Evolutionary conservation across 805 yeast species (phyloP), one percentile per base, ranked within the genome.

Genomic region (Brettanomyces nanus): DNA sequence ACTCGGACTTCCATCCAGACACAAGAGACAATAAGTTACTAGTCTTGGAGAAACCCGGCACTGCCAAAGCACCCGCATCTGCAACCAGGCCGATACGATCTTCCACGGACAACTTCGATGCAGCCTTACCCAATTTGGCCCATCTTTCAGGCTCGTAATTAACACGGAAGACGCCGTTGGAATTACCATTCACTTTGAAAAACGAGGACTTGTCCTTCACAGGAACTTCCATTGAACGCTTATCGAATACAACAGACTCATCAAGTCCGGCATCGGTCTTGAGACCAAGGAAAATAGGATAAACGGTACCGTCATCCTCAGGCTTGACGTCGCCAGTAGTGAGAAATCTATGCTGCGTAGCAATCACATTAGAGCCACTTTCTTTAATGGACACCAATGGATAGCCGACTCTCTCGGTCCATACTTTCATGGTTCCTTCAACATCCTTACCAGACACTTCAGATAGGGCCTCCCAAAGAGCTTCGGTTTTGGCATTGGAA

Each of bases 351-450:
- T 74, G 66, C 62, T 82, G 90, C 31, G 54, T 58, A 35, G 77
- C 59, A 6, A 51, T 53, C 18, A 56, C 45, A 18, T 39, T 31
- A 13, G 54, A 62, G 36, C 62, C 65, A 9, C 54, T 41, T 35
- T 49, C 52, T 9, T 53, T 59, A 20, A 82, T 89, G 22, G 68
- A 62, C 19, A 85, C 56, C 19, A 80, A 61, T 5, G 95, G 95
- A 61, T 69, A 85, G 23, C 95, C 95, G 34, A 80, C 75, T 50
- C 74, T 69, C 36, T 68, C 67, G 43, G 83, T 82, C 95, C 95
- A 85, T 25, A 70, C 57, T 40, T 73, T 69, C 86, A 85, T 80
- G 51, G 77, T 72, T 19, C 60, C 47, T 46, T 62, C 65, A 33
- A 85, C 76, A 43, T 85, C 84, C 54, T 71, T 66, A 33, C 84